A percentile compares a stretch with the other conserved stretches of the same genome.
Conservation (phyloP, 2,329 filamentous ascomycete species). For the Monilinia fructicola region DNA sequence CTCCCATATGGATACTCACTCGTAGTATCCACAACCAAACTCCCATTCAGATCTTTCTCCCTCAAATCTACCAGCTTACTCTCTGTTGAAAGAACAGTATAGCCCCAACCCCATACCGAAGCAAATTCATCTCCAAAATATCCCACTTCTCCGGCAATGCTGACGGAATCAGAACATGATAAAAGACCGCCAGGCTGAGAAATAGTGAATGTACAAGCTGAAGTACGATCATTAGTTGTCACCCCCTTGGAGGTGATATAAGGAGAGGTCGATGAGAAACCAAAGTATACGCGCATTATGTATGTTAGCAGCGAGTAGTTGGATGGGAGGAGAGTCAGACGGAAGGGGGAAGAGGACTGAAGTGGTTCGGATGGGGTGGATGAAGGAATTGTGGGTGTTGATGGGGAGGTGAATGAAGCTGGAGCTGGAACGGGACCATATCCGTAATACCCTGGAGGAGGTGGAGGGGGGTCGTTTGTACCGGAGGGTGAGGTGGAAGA, state of each 20-base stretch:
- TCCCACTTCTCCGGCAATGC: neutral
- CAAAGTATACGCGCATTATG: slow-evolving; percentile 1
- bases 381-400: neutral
- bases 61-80: neutral
- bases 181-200: neutral
- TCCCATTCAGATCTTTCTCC: slow-evolving; percentile 9
- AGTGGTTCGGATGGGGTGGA: neutral
- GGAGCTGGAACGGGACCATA: neutral
- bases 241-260: neutral
- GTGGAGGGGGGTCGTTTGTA: neutral
- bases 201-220: slow-evolving; percentile 4
- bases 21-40: neutral
- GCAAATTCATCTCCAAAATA: neutral
- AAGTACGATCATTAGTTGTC: neutral
- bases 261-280: neutral
- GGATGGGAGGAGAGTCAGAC: slow-evolving; percentile 9
- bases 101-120: neutral
- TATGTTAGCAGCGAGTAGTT: slow-evolving; percentile 2
- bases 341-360: slow-evolving; percentile 6
- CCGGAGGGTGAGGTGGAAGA: neutral
- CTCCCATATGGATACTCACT: slow-evolving; percentile 17
- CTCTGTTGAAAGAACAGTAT: neutral
- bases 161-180: neutral
- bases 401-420: neutral
- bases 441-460: neutral